These are phyloP conservation scores for Saxophila tyrrhenica DNA, from an alignment of 495 filamentous ascomycete species.

Conservation along the genomic window DNA sequence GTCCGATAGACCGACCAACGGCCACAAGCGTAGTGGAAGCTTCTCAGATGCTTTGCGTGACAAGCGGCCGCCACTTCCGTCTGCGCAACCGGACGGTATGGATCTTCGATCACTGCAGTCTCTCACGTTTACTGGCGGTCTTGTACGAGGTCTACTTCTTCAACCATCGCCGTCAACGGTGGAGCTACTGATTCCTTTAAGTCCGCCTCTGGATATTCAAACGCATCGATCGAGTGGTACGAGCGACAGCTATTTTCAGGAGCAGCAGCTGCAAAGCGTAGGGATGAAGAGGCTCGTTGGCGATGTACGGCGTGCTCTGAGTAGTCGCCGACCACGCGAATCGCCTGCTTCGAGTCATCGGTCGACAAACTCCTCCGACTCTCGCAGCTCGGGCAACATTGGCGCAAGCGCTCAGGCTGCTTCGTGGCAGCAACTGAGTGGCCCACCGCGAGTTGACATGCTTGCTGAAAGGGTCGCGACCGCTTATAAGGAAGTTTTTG, in stretches of 20 bases:
- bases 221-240: background rate
- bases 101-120: conserved; percentile 24
- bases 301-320: conserved; percentile 76
- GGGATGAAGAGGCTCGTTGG: conserved; percentile 79
- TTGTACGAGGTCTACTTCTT: conserved; percentile 58
- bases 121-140: conserved; percentile 61
- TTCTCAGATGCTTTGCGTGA: conserved; percentile 85
- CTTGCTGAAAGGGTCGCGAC: conserved; percentile 4
- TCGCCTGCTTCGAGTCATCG: conserved; percentile 12
- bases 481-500: conserved; percentile 13
- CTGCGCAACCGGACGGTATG: conserved; percentile 35
- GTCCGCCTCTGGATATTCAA: conserved; percentile 29
- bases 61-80: conserved; percentile 46
- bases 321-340: conserved; percentile 40
- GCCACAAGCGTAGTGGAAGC: conserved; percentile 61
- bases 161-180: conserved; percentile 65
- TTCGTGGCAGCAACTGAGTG: conserved; percentile 15
- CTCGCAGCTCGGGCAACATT: conserved; percentile 4
- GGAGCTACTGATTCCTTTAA: conserved; percentile 53
- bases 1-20: conserved; percentile 30
- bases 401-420: background rate
- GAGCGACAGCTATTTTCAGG: conserved; percentile 7
- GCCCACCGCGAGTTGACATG: conserved; percentile 10
- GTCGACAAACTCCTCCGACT: conserved; percentile 16
- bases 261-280: conserved; percentile 33